Conservation (phyloP, 108 stramenopile genomes). For the Ochromonas danica region DNA sequence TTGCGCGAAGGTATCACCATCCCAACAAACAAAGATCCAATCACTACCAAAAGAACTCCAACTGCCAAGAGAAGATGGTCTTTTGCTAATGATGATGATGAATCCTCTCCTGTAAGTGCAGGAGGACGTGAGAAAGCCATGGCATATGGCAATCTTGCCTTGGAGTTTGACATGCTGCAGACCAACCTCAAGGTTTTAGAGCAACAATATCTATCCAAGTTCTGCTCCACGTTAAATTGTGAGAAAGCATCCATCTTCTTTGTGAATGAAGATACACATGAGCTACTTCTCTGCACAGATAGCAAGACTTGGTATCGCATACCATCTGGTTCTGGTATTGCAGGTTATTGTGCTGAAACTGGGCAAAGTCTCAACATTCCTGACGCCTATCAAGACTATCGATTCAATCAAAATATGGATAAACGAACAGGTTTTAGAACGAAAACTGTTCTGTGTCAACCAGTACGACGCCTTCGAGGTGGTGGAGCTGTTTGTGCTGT, state of each 20-base stretch:
- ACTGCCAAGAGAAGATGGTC: not conserved
- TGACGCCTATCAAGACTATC: slow-evolving; percentile 16
- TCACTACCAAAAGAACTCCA: not conserved
- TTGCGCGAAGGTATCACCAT: not conserved
- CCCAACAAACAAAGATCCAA: not conserved
- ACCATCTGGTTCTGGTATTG: slow-evolving; percentile 9
- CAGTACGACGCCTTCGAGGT: slow-evolving; percentile 18
- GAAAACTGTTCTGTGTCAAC: slow-evolving; percentile 22
- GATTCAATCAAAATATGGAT: slow-evolving; percentile 32
- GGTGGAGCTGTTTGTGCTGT: slow-evolving; percentile 11
- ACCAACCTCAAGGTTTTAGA: not conserved
- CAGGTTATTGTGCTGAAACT: slow-evolving; percentile 11
- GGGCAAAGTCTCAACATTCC: slow-evolving; percentile 24
- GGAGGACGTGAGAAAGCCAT: not conserved
- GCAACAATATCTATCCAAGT: not conserved
- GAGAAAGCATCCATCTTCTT: slow-evolving; percentile 18
- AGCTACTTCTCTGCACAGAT: slow-evolving; percentile 25
- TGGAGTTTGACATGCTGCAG: slow-evolving; percentile 21
- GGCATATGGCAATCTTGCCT: slow-evolving; percentile 27
- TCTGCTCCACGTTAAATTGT: not conserved
- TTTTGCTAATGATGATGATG: not conserved
- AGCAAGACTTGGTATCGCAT: not conserved
- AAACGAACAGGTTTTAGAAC: not conserved
- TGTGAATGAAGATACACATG: slow-evolving; percentile 12
- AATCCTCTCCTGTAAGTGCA: not conserved